A percentile compares a stretch with the other conserved stretches of the same genome.
Evolutionary conservation across 768 basidiomycete species (phyloP).

Genomic region (Agaricus bisporus): DNA sequence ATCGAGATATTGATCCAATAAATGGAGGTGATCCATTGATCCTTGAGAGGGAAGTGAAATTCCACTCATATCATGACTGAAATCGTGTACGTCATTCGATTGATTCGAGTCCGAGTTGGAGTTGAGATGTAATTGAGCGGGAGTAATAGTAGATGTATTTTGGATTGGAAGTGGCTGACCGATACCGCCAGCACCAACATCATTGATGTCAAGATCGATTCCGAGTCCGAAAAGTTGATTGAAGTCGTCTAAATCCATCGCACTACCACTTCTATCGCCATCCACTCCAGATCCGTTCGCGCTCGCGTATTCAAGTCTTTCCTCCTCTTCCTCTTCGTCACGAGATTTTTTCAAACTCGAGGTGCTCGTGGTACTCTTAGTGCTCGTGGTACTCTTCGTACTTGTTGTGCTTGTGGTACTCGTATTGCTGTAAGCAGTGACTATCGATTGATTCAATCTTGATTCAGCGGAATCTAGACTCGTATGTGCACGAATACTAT

Average conservation of each 20-base stretch:
- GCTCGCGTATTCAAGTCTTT: too few species aligned
- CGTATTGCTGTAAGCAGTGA: too few species aligned
- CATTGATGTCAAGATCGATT: neutral
- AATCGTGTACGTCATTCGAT: neutral
- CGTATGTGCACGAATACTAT: too few species aligned
- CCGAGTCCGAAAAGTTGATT: neutral
- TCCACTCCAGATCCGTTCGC: too few species aligned
- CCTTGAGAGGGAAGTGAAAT: neutral
- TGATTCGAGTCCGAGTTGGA: neutral
- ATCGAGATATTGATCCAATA: neutral
- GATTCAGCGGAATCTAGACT: too few species aligned
- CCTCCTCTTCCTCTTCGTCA: too few species aligned
- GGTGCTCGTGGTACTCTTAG: too few species aligned
- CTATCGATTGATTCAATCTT: too few species aligned
- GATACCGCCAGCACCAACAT: neutral
- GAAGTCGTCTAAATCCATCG: neutral
- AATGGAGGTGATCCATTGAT: neutral
- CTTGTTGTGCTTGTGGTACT: too few species aligned
- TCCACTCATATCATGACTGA: neutral
- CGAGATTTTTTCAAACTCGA: too few species aligned
- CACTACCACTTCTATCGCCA: neutral
- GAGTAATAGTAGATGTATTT: neutral
- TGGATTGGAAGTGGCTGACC: neutral
- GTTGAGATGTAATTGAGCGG: neutral
- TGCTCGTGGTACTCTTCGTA: too few species aligned